phyloP scores from a whole-genome alignment of 2,329 filamentous ascomycete genomes.

The Paraconiothyrium brasiliense region DNA sequence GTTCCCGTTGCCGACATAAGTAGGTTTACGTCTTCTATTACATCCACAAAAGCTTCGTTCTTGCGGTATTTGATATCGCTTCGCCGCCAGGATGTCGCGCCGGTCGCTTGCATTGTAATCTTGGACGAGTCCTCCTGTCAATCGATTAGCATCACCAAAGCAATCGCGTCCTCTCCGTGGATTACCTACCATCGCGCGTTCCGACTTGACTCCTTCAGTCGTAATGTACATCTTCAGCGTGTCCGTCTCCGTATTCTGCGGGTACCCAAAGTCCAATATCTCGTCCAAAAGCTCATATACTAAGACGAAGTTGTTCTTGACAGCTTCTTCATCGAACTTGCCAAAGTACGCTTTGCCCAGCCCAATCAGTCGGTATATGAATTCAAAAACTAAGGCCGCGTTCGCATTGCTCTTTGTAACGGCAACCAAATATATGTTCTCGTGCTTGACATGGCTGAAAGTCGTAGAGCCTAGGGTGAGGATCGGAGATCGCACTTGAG shows the following conservation, averaged over 20 bases:
- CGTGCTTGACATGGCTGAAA: conserved; percentile 99
- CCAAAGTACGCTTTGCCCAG: conserved; percentile 96
- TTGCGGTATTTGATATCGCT: conserved; percentile 99
- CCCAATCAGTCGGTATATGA: conserved; percentile 89
- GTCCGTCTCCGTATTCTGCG: conserved; percentile 98
- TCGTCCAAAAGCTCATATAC: conserved; percentile 98
- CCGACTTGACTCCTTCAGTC: conserved; percentile 96
- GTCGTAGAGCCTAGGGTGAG: conserved; percentile 96
- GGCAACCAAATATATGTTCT: conserved; percentile 97
- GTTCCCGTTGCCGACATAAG: conserved; percentile 98
- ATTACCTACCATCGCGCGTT: conserved; percentile 67
- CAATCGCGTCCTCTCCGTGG: not conserved
- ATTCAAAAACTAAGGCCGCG: conserved; percentile 97
- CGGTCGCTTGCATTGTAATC: conserved; percentile 99
- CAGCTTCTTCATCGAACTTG: conserved; percentile 98
- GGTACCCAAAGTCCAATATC: conserved; percentile 98
- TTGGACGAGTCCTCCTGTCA: conserved; percentile 84
- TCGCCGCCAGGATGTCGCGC: conserved; percentile 94
- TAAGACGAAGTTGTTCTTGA: conserved; percentile 99
- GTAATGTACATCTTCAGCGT: conserved; percentile 99
- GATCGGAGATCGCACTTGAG: conserved; percentile 96
- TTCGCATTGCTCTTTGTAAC: conserved; percentile 99
- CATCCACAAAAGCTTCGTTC: conserved; percentile 98
- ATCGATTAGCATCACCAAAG: conserved; percentile 26
- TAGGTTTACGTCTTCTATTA: conserved; percentile 98